Conservation (phyloP, 352 stramenopile genomes). For the Globisporangium spinosum region DNA sequence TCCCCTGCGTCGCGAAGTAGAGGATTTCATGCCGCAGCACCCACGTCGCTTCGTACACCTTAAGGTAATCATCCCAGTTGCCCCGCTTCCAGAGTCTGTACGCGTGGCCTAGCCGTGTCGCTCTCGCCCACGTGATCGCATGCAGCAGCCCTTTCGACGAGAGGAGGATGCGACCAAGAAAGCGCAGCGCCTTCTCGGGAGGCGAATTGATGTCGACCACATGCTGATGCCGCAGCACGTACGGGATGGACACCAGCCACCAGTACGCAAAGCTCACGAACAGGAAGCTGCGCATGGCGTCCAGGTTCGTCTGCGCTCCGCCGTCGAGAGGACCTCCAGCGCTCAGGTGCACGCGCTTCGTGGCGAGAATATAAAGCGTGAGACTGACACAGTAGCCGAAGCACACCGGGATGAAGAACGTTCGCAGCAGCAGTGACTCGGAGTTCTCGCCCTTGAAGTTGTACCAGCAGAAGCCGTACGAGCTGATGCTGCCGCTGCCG, state of each 20-base stretch:
- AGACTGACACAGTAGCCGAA: slow-evolving; percentile 68
- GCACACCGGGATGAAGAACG: slow-evolving; percentile 58
- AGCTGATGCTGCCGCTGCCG: slow-evolving; percentile 48
- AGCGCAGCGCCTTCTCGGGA: slow-evolving; percentile 58
- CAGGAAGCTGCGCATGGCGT: slow-evolving; percentile 75
- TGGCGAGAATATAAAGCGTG: slow-evolving; percentile 67
- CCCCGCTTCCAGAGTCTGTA: slow-evolving; percentile 73
- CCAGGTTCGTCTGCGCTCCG: slow-evolving; percentile 64
- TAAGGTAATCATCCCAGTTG: slow-evolving; percentile 86
- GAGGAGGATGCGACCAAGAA: slow-evolving; percentile 60
- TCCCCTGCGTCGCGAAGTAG: slow-evolving; percentile 80
- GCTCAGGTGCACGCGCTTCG: slow-evolving; percentile 63
- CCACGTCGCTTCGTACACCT: slow-evolving; percentile 83
- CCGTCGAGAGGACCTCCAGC: slow-evolving; percentile 32
- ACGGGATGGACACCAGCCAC: slow-evolving; percentile 63
- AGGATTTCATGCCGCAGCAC: slow-evolving; percentile 79
- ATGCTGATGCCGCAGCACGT: slow-evolving; percentile 56
- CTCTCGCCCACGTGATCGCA: slow-evolving; percentile 64
- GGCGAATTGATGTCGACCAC: slow-evolving; percentile 50
- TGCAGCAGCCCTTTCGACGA: slow-evolving; percentile 61
- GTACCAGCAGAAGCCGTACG: slow-evolving; percentile 86
- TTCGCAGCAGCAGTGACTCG: slow-evolving; percentile 57
- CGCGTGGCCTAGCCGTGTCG: slow-evolving; percentile 57
- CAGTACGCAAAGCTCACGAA: slow-evolving; percentile 72
- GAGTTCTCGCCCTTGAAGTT: slow-evolving; percentile 34